phyloP scores from a whole-genome alignment of 2,329 filamentous ascomycete genomes.

The Hypoxylon sp. region DNA sequence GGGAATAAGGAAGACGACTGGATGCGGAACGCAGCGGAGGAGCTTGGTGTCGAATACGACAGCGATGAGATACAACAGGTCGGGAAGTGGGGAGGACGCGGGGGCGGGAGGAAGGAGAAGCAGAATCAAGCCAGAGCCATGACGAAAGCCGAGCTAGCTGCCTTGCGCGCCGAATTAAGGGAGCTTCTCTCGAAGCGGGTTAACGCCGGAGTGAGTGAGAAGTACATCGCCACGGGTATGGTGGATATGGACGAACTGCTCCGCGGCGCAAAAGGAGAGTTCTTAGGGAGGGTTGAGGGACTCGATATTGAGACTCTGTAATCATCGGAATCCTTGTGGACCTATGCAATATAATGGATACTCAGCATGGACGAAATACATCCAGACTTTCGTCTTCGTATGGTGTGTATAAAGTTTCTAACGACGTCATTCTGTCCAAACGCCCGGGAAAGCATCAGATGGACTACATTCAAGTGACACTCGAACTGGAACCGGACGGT shows the following conservation, averaged over 20 bases:
- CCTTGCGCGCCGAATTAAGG: conserved; percentile 79
- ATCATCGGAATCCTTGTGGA: not conserved
- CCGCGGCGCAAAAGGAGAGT: conserved; percentile 75
- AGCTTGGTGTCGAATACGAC: conserved; percentile 94
- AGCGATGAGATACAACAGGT: conserved; percentile 83
- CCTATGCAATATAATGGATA: not conserved
- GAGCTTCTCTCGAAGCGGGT: conserved; percentile 79
- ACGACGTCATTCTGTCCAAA: conserved; percentile 1
- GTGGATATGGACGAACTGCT: conserved; percentile 84
- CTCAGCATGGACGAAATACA: not conserved
- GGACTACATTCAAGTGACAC: not conserved
- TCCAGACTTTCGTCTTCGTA: not conserved
- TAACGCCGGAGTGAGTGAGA: conserved; percentile 89
- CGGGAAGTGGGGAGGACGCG: conserved; percentile 75
- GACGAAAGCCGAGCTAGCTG: conserved; percentile 80
- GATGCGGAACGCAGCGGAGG: conserved; percentile 87
- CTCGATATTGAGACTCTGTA: conserved; percentile 57
- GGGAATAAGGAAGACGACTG: conserved; percentile 86
- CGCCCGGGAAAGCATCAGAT: not conserved
- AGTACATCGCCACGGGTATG: conserved; percentile 85
- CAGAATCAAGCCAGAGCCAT: conserved; percentile 77
- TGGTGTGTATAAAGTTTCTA: not conserved
- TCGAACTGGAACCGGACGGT: not conserved
- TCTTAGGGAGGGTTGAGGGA: conserved; percentile 69
- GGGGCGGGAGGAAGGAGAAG: conserved; percentile 80